Evolutionary conservation across 2,329 filamentous ascomycete genomes (phyloP), one percentile per base, ranked within the genome.

Genomic region (Fusarium sacchari): DNA sequence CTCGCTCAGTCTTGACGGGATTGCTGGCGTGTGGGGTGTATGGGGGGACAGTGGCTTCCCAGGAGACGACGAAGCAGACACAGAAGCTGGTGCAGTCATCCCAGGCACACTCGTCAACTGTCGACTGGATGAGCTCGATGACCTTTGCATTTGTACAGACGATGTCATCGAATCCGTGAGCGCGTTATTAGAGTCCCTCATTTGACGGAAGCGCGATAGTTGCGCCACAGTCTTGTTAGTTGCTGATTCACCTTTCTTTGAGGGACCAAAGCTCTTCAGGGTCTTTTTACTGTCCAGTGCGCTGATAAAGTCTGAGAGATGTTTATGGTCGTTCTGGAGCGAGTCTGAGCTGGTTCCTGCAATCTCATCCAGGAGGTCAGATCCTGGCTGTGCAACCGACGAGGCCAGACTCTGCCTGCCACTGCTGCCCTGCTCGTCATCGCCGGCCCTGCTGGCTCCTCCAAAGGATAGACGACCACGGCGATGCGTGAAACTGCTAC

Each of bases 121-220:
- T 34, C 89, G 84, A 73, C 89, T 91, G 0, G 89, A 91, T 2
- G 95, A 94, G 66, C 90, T 93, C 9, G 93, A 94, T 2, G 94
- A 96, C 43, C 94, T 90, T 52, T 97, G 93, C 64, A 98, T 85
- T 76, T 97, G 90, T 77, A 95, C 88, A 1, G 96, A 98, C 2
- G 94, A 96, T 34, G 94, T 94, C 88, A 99, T 94, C 2, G 95
- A 97, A 60, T 99, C 96, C 1, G 94, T 97, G 44, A 99, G 87
- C 10, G 91, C 93, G 63, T 94, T 93, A 79, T 97, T 95, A 2
- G 94, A 95, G 69, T 98, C 96, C 73, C 91, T 90, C 93, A 98
- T 96, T 66, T 90, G 88, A 77, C 96, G 94, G 79, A 96, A 98
- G 76, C 93, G 94, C 28, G 91, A 93, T 44, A 97, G 86, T 74